phyloP scores from a whole-genome alignment of 2,329 filamentous ascomycete genomes.

The Dactylellina cionopaga region DNA sequence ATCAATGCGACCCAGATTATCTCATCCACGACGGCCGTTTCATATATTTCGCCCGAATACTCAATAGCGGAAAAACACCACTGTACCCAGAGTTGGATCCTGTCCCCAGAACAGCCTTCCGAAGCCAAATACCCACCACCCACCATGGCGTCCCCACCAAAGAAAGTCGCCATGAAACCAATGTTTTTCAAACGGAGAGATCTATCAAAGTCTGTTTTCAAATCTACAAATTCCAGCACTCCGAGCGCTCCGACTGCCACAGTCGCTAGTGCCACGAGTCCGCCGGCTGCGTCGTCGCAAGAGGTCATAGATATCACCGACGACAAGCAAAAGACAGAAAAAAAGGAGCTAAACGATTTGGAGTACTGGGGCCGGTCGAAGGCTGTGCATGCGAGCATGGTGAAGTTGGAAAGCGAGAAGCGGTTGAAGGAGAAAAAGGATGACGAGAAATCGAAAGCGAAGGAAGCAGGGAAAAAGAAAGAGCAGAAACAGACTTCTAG shows the following conservation, averaged over 20 bases:
- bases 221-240: background rate
- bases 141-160: slow-evolving; percentile 19
- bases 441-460: slow-evolving; percentile 7
- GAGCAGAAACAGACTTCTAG: background rate
- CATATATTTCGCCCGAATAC: background rate
- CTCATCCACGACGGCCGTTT: background rate
- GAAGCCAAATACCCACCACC: background rate
- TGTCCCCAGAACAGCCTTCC: background rate
- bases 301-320: slow-evolving; percentile 4
- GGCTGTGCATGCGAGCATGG: slow-evolving; percentile 38
- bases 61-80: background rate
- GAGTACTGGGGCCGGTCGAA: slow-evolving; percentile 38
- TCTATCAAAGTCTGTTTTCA: background rate
- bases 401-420: slow-evolving; percentile 17
- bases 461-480: slow-evolving; percentile 12
- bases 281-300: slow-evolving; percentile 8
- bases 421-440: slow-evolving; percentile 17
- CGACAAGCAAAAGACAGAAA: background rate
- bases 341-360: slow-evolving; percentile 29
- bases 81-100: background rate
- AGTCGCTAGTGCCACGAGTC: background rate
- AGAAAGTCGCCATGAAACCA: slow-evolving; percentile 23
- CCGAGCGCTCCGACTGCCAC: background rate
- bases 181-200: slow-evolving; percentile 28
- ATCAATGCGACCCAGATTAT: slow-evolving; percentile 25